These are phyloP conservation scores for Poterioochromonas sp. DNA, from an alignment of 352 stramenopile species.

Conservation along the genomic window DNA sequence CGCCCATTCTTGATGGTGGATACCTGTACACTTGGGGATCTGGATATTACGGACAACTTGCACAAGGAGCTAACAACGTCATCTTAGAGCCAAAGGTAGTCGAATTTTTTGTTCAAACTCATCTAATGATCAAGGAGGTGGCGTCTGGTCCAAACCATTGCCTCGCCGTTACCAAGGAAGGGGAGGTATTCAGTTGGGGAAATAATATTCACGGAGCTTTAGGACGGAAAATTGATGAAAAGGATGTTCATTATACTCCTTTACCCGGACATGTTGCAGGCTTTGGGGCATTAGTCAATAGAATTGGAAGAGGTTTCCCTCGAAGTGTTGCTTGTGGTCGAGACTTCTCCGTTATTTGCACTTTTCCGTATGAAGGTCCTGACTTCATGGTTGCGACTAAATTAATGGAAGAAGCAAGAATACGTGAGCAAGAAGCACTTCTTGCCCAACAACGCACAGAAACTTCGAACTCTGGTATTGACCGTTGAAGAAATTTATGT, in stretches of 20 bases:
- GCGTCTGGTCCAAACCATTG: conserved; percentile 79
- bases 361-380: conserved; percentile 79
- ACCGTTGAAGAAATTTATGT: no score
- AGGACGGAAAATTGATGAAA: conserved; percentile 49
- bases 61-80: neutral
- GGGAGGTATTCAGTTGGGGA: conserved; percentile 84
- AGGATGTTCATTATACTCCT: conserved; percentile 45
- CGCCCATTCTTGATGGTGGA: conserved; percentile 4
- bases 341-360: conserved; percentile 79
- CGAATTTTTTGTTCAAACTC: conserved; percentile 61
- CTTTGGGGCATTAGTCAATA: conserved; percentile 54
- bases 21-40: conserved; percentile 76
- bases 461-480: no score
- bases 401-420: conserved; percentile 41
- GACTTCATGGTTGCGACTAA: conserved; percentile 52
- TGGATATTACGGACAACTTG: conserved; percentile 75
- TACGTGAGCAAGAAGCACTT: conserved; percentile 37
- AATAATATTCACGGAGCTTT: conserved; percentile 79
- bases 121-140: conserved; percentile 69
- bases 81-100: conserved; percentile 60
- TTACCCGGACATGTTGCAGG: conserved; percentile 48
- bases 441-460: neutral
- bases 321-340: conserved; percentile 65
- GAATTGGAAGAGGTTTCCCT: conserved; percentile 51
- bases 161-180: conserved; percentile 70